Percentiles rank a stretch among this genome's conserved stretches.
These are phyloP conservation scores for Hirsutella thompsonii DNA, from an alignment of 2,329 filamentous ascomycete genomes.

Conservation along the genomic window DNA sequence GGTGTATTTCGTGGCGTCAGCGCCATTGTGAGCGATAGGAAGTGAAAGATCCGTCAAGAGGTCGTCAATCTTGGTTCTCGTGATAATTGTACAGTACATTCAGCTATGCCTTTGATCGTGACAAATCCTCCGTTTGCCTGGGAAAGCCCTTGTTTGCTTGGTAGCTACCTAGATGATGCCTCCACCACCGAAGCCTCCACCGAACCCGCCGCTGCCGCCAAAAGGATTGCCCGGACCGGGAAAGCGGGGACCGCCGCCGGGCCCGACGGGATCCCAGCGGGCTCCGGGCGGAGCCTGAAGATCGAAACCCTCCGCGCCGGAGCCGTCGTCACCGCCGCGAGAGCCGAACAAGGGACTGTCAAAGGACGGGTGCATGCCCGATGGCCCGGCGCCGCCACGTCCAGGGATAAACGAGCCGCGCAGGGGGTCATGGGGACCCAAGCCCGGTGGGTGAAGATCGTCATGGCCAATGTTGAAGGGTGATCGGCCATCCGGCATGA, in stretches of 20 bases:
- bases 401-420: slow-evolving; percentile 51
- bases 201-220: slow-evolving; percentile 12
- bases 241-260: slow-evolving; percentile 40
- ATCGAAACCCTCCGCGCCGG: slow-evolving; percentile 28
- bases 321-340: slow-evolving; percentile 27
- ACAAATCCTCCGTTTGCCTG: too few relatives aligned
- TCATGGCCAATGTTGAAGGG: slow-evolving; percentile 67
- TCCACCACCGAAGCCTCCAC: slow-evolving; percentile 19
- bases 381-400: slow-evolving; percentile 47
- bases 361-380: slow-evolving; percentile 93
- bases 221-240: slow-evolving; percentile 30
- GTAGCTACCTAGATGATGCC: slow-evolving; percentile 14
- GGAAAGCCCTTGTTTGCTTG: too few relatives aligned
- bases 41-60: too few relatives aligned
- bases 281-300: slow-evolving; percentile 74
- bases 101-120: too few relatives aligned
- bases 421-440: slow-evolving; percentile 77
- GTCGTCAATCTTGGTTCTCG: too few relatives aligned
- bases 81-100: too few relatives aligned
- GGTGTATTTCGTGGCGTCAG: too few relatives aligned
- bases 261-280: slow-evolving; percentile 80
- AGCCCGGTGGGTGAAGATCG: slow-evolving; percentile 74
- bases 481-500: slow-evolving; percentile 31
- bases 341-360: slow-evolving; percentile 78
- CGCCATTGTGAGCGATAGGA: too few relatives aligned